These are phyloP conservation scores for Globisporangium viniferum DNA, from an alignment of 352 stramenopile genomes.

Conservation along the genomic window DNA sequence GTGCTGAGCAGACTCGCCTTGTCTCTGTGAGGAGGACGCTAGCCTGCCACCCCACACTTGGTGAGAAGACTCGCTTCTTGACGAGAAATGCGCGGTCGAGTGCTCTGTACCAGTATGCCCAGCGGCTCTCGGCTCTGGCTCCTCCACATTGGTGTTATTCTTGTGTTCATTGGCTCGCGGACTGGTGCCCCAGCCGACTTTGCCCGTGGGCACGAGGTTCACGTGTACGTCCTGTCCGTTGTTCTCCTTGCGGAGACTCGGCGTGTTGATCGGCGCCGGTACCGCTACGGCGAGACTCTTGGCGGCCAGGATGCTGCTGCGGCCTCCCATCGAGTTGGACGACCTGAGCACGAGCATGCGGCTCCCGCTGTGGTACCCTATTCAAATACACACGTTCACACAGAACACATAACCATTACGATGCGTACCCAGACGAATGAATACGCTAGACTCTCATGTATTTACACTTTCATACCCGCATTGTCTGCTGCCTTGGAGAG, in stretches of 20 bases:
- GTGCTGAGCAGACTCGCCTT: background rate
- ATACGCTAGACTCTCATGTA: background rate
- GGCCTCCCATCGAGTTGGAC: constrained; percentile 1
- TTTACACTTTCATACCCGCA: constrained; percentile 8
- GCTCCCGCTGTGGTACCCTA: constrained; percentile 19
- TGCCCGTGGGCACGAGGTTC: constrained; percentile 29
- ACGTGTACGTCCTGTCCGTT: constrained; percentile 39
- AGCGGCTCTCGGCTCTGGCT: background rate
- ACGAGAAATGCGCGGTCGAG: background rate
- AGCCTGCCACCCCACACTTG: background rate
- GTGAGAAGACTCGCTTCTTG: background rate
- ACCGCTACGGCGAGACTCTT: constrained; percentile 23
- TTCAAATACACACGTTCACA: background rate
- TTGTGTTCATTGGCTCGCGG: background rate
- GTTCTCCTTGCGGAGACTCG: constrained; percentile 65
- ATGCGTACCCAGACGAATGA: background rate
- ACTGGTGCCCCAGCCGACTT: constrained; percentile 38
- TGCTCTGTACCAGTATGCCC: background rate
- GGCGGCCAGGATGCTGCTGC: constrained; percentile 6
- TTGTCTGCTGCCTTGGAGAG: constrained; percentile 33
- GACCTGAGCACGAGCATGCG: constrained; percentile 58
- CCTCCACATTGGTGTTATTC: background rate
- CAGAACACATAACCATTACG: background rate
- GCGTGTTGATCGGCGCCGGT: constrained; percentile 75
- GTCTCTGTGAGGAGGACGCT: background rate